Conservation (phyloP, 2,329 filamentous ascomycete genomes). For the Orbilia ellipsospora region DNA sequence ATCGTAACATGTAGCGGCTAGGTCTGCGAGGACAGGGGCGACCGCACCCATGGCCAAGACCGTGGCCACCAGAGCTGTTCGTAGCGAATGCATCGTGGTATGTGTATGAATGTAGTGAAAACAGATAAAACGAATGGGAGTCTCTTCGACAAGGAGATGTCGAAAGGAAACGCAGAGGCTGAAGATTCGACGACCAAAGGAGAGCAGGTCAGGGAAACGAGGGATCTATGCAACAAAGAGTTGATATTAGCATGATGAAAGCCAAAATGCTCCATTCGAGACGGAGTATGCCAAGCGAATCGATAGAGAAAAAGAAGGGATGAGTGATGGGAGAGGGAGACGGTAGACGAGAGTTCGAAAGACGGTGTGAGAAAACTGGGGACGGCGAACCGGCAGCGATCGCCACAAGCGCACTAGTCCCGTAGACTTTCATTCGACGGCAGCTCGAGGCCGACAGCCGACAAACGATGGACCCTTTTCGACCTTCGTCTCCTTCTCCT, state of each 20-base stretch:
- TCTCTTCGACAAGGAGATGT: constrained; percentile 17
- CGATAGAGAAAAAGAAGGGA: not conserved
- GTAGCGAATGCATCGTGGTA: constrained; percentile 44
- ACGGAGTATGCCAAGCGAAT: not conserved
- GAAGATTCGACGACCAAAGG: not conserved
- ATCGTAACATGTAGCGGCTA: constrained; percentile 29
- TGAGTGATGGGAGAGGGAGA: not conserved
- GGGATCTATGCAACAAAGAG: not conserved
- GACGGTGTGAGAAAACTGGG: no score
- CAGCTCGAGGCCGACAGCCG: not conserved
- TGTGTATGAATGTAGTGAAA: not conserved
- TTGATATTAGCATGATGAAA: constrained; percentile 1
- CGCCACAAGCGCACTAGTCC: constrained; percentile 2
- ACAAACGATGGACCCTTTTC: not conserved
- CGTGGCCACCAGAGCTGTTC: constrained; percentile 22
- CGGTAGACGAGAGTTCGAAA: not conserved
- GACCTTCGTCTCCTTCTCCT: not conserved
- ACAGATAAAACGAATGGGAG: not conserved
- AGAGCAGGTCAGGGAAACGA: no score
- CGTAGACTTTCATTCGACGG: no score
- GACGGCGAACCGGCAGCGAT: not conserved
- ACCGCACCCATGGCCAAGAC: constrained; percentile 37
- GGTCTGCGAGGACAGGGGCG: constrained; percentile 25
- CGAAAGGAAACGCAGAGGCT: not conserved
- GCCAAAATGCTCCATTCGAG: not conserved